Evolutionary conservation across 192 early-diverging fungal species (phyloP).

Genomic region (Rhizophagus sp.): DNA sequence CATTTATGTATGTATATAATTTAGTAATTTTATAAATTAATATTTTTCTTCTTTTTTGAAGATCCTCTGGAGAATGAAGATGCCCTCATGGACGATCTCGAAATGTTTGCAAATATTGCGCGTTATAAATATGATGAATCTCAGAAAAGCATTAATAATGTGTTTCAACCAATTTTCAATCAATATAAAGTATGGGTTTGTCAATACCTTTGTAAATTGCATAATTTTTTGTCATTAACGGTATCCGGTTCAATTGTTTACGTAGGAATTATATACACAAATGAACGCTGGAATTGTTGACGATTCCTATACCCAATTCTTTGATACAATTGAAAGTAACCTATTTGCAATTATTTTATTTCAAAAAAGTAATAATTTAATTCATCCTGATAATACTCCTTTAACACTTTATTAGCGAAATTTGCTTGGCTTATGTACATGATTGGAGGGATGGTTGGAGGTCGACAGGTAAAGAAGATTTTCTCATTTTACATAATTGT

Average conservation of each 20-base stretch:
- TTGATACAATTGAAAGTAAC: conserved; percentile 15
- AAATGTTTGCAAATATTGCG: conserved; percentile 66
- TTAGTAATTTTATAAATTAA: conserved; percentile 3
- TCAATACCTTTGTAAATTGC: neutral
- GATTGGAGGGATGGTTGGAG: conserved; percentile 66
- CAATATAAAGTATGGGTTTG: conserved; percentile 56
- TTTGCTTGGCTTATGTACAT: conserved; percentile 83
- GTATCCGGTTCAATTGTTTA: neutral
- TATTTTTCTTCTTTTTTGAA: conserved; percentile 20
- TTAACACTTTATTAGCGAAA: conserved; percentile 32
- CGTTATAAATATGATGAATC: conserved; percentile 69
- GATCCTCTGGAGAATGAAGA: conserved; percentile 70
- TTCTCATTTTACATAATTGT: neutral
- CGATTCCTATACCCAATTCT: neutral
- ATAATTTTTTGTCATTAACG: neutral
- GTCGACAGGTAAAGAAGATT: conserved; percentile 53
- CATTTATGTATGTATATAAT: neutral
- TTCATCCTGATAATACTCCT: neutral
- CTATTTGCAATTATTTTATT: neutral
- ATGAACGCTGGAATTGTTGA: neutral
- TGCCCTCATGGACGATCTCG: conserved; percentile 64
- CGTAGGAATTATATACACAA: neutral
- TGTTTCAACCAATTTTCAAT: conserved; percentile 60
- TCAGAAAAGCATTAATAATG: conserved; percentile 46
- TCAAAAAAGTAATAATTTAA: neutral